Base-by-base conservation (phyloP, 257 asterid species). In the Handroanthus guayacan region DNA sequence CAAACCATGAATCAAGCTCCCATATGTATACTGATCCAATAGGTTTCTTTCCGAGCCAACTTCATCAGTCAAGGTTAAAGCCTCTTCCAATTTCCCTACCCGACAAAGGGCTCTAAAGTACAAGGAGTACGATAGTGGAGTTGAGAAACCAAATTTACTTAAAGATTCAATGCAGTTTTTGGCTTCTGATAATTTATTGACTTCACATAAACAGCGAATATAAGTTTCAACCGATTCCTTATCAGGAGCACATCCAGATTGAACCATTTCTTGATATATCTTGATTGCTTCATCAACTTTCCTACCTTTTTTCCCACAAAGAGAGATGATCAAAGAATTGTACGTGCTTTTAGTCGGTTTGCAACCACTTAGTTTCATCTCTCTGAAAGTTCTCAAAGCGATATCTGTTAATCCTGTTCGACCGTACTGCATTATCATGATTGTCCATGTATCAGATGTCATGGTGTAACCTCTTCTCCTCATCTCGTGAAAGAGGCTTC, bases 361-460 rank as follows among this genome's bases (percentile, higher is more conserved):
- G 60, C 87, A 85, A 10, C 87, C 81, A 13, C 87, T 82, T 38
- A 67, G 79, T 82, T 90, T 92, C 97, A 94, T 91, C 82, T 94
- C 97, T 69, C 34, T 79, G 76, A 91, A 94, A 65, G 38, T 80
- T 47, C 69, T 81, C 86, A 90, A 79, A 67, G 98, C 94, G 44
- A 84, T 86, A 71, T 92, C 81, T 0, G 97, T 94, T 75, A 92
- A 82, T 52, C 98, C 97, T 17, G 93, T 84, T 67, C 87, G 90
- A 6, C 97, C 97, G 78, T 94, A 94, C 89, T 78, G 94, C 97
- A 85, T 80, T 77, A 94, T 94, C 91, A 91, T 87, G 89, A 91
- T 88, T 7, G 94, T 87, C 98, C 98, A 92, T 14, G 98, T 84
- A 78, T 94, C 94, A 69, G 97, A 70, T 36, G 96, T 82, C 81